Conservation (phyloP, 306 rosid species). For the Senna siamea region DNA sequence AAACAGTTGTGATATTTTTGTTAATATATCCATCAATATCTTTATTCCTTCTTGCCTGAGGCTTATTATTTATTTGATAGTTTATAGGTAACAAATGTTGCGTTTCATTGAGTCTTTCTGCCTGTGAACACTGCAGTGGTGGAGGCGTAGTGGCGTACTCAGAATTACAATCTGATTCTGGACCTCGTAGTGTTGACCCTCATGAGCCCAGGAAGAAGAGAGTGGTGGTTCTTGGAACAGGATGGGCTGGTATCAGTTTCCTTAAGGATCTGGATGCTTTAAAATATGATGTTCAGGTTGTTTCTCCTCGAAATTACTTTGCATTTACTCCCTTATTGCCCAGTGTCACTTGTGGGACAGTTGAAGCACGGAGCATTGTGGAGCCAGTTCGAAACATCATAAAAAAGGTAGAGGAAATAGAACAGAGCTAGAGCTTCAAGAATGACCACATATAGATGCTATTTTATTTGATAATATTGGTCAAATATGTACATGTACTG, state of each 20-base stretch:
- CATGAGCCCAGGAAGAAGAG: slow-evolving; percentile 58
- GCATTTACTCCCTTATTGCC: slow-evolving; percentile 95
- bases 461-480: slow-evolving; percentile 6
- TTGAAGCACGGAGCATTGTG: slow-evolving; percentile 96
- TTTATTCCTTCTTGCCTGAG: slow-evolving; percentile 25
- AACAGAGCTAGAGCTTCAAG: slow-evolving; percentile 24
- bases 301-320: slow-evolving; percentile 92
- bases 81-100: slow-evolving; percentile 4
- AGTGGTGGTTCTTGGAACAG: slow-evolving; percentile 97
- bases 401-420: slow-evolving; percentile 63
- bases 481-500: slow-evolving; percentile 17
- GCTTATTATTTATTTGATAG: slow-evolving; percentile 25
- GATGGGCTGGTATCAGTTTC: slow-evolving; percentile 98
- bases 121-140: slow-evolving; percentile 59
- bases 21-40: neutral
- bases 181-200: slow-evolving; percentile 38
- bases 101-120: slow-evolving; percentile 25
- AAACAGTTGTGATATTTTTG: neutral
- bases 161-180: slow-evolving; percentile 60
- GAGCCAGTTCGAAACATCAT: slow-evolving; percentile 88
- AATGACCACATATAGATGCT: slow-evolving; percentile 9
- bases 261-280: slow-evolving; percentile 86
- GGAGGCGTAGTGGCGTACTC: slow-evolving; percentile 88
- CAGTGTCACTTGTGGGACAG: slow-evolving; percentile 93
- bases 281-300: slow-evolving; percentile 75